These are phyloP conservation scores for Arachis hypogaea DNA, from an alignment of 306 rosid species.

Conservation along the genomic window DNA sequence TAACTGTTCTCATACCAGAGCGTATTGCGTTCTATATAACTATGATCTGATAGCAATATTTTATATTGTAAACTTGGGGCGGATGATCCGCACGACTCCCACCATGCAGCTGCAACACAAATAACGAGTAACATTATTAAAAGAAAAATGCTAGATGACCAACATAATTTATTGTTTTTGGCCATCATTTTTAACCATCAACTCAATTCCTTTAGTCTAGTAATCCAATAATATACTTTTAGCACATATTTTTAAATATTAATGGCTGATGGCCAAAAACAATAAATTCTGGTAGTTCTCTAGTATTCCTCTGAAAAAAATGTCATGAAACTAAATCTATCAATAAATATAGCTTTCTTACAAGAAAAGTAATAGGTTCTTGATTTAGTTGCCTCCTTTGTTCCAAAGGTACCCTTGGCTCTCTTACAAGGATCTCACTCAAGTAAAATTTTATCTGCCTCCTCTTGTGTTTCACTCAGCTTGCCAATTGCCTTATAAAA, in stretches of 20 bases:
- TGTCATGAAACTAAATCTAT: background rate
- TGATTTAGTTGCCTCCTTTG: background rate
- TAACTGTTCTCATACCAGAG: no score
- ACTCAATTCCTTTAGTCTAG: no score
- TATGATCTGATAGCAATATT: background rate
- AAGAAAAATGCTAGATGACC: no score
- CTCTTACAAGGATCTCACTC: background rate
- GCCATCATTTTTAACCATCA: no score
- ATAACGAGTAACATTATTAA: background rate
- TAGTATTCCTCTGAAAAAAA: background rate
- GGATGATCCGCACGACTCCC: background rate
- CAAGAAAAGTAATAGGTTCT: background rate
- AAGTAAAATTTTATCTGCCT: background rate
- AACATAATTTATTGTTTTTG: no score
- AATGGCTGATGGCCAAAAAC: no score
- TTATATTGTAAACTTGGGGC: background rate
- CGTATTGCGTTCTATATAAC: no score
- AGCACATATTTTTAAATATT: no score
- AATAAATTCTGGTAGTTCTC: no score
- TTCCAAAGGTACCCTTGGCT: background rate
- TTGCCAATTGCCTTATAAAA: background rate
- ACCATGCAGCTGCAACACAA: background rate
- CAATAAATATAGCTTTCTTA: background rate
- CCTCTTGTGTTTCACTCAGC: background rate
- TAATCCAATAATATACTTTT: no score